Evolutionary conservation across 1,284 basidiomycete genomes (phyloP), one percentile per base, ranked within the genome.

Genomic region (Cryptococcus sp.): DNA sequence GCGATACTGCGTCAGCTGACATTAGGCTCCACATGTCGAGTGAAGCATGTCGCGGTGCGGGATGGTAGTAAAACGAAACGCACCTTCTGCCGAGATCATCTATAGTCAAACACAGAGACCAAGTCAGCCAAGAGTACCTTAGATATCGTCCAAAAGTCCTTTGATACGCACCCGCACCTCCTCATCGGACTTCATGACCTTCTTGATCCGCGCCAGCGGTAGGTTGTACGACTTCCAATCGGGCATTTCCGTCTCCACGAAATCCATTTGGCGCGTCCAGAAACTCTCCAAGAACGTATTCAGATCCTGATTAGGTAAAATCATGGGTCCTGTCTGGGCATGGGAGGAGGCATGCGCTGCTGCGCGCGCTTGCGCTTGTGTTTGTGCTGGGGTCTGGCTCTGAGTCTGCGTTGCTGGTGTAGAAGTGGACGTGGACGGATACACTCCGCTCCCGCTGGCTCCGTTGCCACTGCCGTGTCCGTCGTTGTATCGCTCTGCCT

Each of bases 161-260:
- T 25, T 25, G 25, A 6, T 25, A 76, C 85, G 71, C 72, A 92
- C 91, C 83, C 92, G 93, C 63, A 96, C 91, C 68, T 95, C 92
- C 22, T 92, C 92, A 81, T 96, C 93, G 76, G 88, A 93, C 83
- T 96, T 96, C 91, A 96, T 96, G 64, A 96, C 93, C 78, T 96
- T 95, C 82, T 96, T 96, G 69, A 96, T 95, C 72, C 93, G 83
- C 16, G 93, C 93, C 38, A 96, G 56, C 10, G 78, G 78, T 20
- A 77, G 57, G 53, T 65, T 69, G 63, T 73, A 75, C 25, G 66
- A 72, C 66, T 74, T 76, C 49, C 75, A 77, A 59, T 74, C 73
- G 19, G 69, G 72, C 47, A 64, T 72, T 53, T 73, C 75, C 52
- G 67, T 61, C 62, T 79, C 78, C 16, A 77, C 75, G 25, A 58